Evolutionary conservation across 2,329 filamentous ascomycete species (phyloP), one percentile per base, ranked within the genome.

Genomic region (Aspergillus pseudoglaucus): DNA sequence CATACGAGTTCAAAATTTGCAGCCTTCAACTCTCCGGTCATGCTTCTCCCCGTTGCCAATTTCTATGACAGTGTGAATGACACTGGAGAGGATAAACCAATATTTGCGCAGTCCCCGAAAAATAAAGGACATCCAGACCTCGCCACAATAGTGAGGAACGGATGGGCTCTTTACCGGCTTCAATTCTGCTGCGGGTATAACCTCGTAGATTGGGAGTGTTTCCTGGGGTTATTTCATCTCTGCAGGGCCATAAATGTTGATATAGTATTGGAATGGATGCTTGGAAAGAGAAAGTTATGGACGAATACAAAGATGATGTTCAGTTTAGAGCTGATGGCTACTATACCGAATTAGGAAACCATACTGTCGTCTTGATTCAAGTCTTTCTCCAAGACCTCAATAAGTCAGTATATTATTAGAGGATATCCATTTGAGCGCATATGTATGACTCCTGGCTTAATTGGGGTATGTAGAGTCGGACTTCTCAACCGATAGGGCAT

Each of bases 11-110:
- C 68, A 1, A 61, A 65, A 45, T 55, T 57, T n/a, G 56, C 59
- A 20, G 70, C 71, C 1, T 76, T 75, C 47, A 71, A 70, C 56
- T 74, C 71, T 12, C 70, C 70, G 0, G 60, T 71, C 30, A 60
- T 63, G 30, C 52, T 75, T 23, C 58, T 73, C 41, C 67, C 64
- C 1, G 68, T 74, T 42, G 62, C 47, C n/a, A 62, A 70, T 12
- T 74, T 75, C 46, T 75, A 73, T 50, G 33, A 20, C 2, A 67
- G 70, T 2, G 47, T 17, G 10, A 69, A 69, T 43, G 37, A 50
- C 20, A 49, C 72, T 1, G 62, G 68, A 2, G 61, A 68, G n/a
- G 65, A 75, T 27, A 70, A 75, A 54, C 40, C 54, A 14, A 44
- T 54, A 45, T 71, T 75, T 53, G 68, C 68, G 14, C 17, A 57